A percentile compares a stretch with the other conserved stretches of the same genome.
These are phyloP conservation scores for Solanum chmielewskii DNA, from an alignment of 257 asterid species.

Conservation along the genomic window DNA sequence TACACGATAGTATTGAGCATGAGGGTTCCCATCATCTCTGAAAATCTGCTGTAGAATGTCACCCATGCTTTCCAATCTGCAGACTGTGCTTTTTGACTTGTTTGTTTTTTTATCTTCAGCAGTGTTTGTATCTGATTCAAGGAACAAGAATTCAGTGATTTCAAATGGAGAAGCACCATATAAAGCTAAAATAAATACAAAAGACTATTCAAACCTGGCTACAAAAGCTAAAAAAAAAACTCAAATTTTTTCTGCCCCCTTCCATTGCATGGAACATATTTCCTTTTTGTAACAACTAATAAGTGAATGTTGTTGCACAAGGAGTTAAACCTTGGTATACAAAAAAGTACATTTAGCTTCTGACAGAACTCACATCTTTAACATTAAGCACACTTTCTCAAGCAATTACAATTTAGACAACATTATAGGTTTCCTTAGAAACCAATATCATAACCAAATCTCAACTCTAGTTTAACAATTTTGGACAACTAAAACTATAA, in stretches of 20 bases:
- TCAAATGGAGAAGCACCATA: background rate
- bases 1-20: constrained; percentile 86
- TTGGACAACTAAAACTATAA: background rate
- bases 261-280: background rate
- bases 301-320: background rate
- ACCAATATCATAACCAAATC: background rate
- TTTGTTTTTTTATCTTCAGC: constrained; percentile 46
- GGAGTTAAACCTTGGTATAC: background rate
- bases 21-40: constrained; percentile 47
- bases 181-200: background rate
- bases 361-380: background rate
- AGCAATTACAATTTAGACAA: background rate
- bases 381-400: background rate
- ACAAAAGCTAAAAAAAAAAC: background rate
- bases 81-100: constrained; percentile 44
- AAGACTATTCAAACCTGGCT: background rate
- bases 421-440: background rate
- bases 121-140: constrained; percentile 40
- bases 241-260: background rate
- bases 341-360: background rate
- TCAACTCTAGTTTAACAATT: background rate
- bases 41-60: constrained; percentile 68
- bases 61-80: constrained; percentile 76
- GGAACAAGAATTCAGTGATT: constrained; percentile 3
- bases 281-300: background rate